phyloP scores from a whole-genome alignment of 2,329 filamentous ascomycete genomes.

The Anisogramma anomala region DNA sequence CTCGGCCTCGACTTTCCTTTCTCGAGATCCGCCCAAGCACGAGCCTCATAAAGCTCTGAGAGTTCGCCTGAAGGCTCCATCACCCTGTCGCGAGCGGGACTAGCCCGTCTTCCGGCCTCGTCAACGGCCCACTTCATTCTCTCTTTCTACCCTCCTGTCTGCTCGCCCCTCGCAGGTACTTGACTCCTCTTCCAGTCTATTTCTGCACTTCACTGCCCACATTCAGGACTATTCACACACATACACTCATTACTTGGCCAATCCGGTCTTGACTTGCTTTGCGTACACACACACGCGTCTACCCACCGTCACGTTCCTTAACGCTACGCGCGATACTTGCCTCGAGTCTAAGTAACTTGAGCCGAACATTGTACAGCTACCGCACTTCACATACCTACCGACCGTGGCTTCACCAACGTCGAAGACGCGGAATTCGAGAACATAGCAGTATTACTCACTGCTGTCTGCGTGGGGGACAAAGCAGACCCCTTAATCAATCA shows the following conservation, averaged over 20 bases:
- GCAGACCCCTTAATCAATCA: constrained; percentile 15
- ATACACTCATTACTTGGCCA: constrained; percentile 26
- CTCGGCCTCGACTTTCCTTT: too few relatives aligned
- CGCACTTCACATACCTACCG: background rate
- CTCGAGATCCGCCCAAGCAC: constrained; percentile 4
- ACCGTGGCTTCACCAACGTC: too few relatives aligned
- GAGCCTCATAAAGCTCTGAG: constrained; percentile 6
- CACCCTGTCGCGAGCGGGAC: too few relatives aligned
- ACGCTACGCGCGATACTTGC: constrained; percentile 1
- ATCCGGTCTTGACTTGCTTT: constrained; percentile 10
- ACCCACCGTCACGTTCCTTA: background rate
- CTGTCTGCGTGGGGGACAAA: too few relatives aligned
- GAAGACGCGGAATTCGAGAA: too few relatives aligned
- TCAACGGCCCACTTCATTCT: background rate
- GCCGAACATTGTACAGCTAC: constrained; percentile 2
- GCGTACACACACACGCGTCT: constrained; percentile 4
- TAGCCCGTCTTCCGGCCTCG: constrained; percentile 5
- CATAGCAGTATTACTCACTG: too few relatives aligned
- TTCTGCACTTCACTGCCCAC: constrained; percentile 16
- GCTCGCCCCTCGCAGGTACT: constrained; percentile 4
- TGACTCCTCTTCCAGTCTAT: constrained; percentile 13
- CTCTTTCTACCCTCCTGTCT: background rate
- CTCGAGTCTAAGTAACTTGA: constrained; percentile 6
- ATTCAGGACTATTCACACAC: constrained; percentile 11
- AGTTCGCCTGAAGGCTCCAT: background rate